phyloP scores from a whole-genome alignment of 345 rosid genomes.

The Citropsis articulata region DNA sequence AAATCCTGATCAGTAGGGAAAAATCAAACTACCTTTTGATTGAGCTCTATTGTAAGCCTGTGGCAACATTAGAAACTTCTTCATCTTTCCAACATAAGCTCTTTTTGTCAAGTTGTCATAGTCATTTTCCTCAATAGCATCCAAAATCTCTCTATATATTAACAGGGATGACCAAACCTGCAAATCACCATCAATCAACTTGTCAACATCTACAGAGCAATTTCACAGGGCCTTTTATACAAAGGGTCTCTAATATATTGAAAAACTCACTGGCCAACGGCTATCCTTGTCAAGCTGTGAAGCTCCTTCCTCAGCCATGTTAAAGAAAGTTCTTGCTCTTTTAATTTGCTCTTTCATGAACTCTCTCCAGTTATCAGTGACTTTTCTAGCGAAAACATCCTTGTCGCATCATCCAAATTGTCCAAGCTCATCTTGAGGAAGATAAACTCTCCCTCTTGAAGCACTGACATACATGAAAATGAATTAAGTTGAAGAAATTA shows the following conservation, averaged over 20 bases:
- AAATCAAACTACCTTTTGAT: slow-evolving; percentile 15
- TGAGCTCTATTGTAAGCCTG: slow-evolving; percentile 43
- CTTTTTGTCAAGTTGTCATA: slow-evolving; percentile 54
- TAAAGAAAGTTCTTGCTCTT: slow-evolving; percentile 57
- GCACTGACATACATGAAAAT: slow-evolving; percentile 24
- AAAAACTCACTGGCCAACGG: slow-evolving; percentile 55
- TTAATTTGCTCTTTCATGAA: slow-evolving; percentile 61
- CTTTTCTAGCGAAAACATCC: slow-evolving; percentile 48
- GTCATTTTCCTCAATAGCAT: slow-evolving; percentile 58
- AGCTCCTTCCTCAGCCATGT: slow-evolving; percentile 59
- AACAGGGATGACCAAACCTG: slow-evolving; percentile 65
- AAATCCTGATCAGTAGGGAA: not conserved
- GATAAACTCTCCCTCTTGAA: slow-evolving; percentile 53
- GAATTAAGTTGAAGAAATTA: not conserved
- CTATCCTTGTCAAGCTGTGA: slow-evolving; percentile 58
- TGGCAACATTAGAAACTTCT: slow-evolving; percentile 52
- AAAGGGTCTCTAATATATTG: too few relatives aligned
- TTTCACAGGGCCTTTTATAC: too few relatives aligned
- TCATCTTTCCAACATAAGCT: slow-evolving; percentile 46
- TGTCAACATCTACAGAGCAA: not conserved
- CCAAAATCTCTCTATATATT: slow-evolving; percentile 45
- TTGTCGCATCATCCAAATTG: slow-evolving; percentile 48
- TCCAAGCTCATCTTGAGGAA: slow-evolving; percentile 61
- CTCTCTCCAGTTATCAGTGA: slow-evolving; percentile 50
- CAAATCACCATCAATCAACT: not conserved